Conservation (phyloP, 371 early-diverging fungal species). For the Circinella umbellata region DNA sequence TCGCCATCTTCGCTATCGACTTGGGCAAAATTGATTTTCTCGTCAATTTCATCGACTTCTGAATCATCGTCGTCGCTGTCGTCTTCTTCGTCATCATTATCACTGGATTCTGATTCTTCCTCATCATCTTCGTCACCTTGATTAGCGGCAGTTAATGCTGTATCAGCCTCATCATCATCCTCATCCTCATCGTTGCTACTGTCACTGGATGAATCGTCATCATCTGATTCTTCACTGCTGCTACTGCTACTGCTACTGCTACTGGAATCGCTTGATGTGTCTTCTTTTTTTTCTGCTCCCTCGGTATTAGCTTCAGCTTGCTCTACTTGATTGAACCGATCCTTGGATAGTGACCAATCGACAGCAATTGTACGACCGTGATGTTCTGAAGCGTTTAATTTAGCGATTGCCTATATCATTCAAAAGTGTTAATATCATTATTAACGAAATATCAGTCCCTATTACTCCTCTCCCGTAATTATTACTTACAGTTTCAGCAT, state of each 20-base stretch:
- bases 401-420: conserved; percentile 13
- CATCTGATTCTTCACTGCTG: conserved; percentile 39
- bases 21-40: conserved; percentile 21
- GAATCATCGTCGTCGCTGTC: conserved; percentile 28
- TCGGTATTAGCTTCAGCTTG: conserved; percentile 20
- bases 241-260: too few species aligned
- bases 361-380: conserved; percentile 19
- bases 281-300: conserved; percentile 35
- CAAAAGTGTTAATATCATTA: neutral
- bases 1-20: conserved; percentile 22
- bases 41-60: conserved; percentile 26
- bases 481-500: conserved; percentile 26
- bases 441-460: too few species aligned
- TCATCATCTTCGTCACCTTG: conserved; percentile 39
- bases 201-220: conserved; percentile 18
- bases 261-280: conserved; percentile 5
- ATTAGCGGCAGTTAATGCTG: conserved; percentile 1
- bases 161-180: conserved; percentile 15
- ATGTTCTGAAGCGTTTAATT: conserved; percentile 16
- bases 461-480: too few species aligned
- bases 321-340: conserved; percentile 66
- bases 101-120: conserved; percentile 27
- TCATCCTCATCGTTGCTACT: conserved; percentile 25
- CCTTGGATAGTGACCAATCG: conserved; percentile 80
- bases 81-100: conserved; percentile 25